Evolutionary conservation across 371 early-diverging fungal species (phyloP).

Genomic region (Circinella umbellata): DNA sequence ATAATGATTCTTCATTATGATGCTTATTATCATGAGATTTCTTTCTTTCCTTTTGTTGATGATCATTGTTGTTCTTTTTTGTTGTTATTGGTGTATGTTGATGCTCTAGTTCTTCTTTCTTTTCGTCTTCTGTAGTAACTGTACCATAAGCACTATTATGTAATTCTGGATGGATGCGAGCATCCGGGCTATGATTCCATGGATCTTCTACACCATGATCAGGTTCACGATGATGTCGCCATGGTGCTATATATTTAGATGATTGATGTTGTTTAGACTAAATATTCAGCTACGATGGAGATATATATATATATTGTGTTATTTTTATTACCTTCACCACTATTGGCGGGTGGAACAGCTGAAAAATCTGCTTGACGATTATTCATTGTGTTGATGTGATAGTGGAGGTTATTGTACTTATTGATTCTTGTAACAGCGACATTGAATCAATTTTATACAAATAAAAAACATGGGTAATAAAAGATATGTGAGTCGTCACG

Average conservation of each 20-base stretch:
- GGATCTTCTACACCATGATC: constrained; percentile 33
- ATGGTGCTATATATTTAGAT: constrained; percentile 19
- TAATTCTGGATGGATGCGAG: constrained; percentile 38
- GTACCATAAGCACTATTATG: constrained; percentile 47
- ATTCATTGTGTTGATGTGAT: not conserved
- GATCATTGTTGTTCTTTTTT: not conserved
- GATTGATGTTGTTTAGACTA: too few relatives aligned
- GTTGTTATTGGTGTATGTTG: not conserved
- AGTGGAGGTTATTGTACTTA: too few relatives aligned
- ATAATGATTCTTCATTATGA: not conserved
- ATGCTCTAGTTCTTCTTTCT: constrained; percentile 6
- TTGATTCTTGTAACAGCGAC: too few relatives aligned
- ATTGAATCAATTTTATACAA: too few relatives aligned
- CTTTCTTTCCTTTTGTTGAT: constrained; percentile 2
- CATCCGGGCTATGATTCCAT: constrained; percentile 38
- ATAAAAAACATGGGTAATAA: too few relatives aligned
- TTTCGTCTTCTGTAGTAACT: constrained; percentile 19
- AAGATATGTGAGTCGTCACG: too few relatives aligned
- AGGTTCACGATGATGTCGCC: constrained; percentile 21
- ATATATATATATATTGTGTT: not conserved
- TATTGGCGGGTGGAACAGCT: constrained; percentile 13
- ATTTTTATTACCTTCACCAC: not conserved
- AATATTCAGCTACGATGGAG: not conserved
- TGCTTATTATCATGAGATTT: not conserved
- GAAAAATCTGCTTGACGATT: constrained; percentile 15